These are phyloP conservation scores for Hypholoma fasciculare DNA, from an alignment of 768 basidiomycete genomes.

Conservation along the genomic window DNA sequence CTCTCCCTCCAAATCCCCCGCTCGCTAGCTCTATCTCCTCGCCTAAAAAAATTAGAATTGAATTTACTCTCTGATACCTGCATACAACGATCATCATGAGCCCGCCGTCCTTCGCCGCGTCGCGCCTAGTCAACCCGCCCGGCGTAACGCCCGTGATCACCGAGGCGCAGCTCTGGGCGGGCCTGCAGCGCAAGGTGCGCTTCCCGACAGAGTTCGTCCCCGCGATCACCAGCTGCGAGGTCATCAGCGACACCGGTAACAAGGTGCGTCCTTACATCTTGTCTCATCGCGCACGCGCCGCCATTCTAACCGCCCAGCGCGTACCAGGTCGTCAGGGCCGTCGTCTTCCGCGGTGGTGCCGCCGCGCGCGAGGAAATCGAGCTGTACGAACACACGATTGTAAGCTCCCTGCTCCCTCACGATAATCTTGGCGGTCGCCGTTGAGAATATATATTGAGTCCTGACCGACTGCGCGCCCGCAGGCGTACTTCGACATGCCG, in stretches of 20 bases:
- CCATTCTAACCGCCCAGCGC: background rate
- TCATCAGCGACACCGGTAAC: constrained; percentile 20
- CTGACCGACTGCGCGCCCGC: background rate
- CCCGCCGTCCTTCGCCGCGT: constrained; percentile 22
- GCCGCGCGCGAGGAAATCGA: constrained; percentile 20
- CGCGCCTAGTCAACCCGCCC: constrained; percentile 24
- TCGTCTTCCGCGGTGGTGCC: constrained; percentile 13
- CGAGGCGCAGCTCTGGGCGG: constrained; percentile 27
- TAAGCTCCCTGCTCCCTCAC: background rate
- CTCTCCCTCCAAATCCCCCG: too few relatives aligned
- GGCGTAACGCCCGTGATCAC: constrained; percentile 22
- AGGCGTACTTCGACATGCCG: constrained; percentile 26
- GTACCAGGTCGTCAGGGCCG: constrained; percentile 16
- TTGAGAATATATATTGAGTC: too few relatives aligned
- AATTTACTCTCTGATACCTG: too few relatives aligned
- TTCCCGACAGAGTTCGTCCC: constrained; percentile 23
- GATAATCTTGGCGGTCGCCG: too few relatives aligned
- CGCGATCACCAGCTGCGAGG: constrained; percentile 18
- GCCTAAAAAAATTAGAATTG: too few relatives aligned
- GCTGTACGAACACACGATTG: constrained; percentile 23
- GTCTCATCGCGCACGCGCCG: background rate
- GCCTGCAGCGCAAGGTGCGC: constrained; percentile 26
- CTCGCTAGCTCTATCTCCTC: too few relatives aligned
- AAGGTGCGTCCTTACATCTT: constrained; percentile 7
- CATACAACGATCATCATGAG: constrained; percentile 12